These are phyloP conservation scores for Talaromyces amestolkiae DNA, from an alignment of 2,329 filamentous ascomycete genomes.

Conservation along the genomic window DNA sequence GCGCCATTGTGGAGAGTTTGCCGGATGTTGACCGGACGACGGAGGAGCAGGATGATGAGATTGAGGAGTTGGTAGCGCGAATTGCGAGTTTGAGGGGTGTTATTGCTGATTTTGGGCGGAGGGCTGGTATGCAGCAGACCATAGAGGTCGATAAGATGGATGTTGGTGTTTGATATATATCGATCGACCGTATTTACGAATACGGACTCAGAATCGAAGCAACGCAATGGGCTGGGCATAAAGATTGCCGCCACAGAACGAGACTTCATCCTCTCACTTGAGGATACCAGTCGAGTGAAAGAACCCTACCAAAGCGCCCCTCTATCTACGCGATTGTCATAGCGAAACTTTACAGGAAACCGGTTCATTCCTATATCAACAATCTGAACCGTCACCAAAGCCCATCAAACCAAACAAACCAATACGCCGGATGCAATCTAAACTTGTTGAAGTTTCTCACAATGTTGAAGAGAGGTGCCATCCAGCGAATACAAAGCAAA, in stretches of 20 bases:
- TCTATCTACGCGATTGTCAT: background rate
- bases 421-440: slow-evolving; percentile 8
- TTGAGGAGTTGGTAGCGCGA: slow-evolving; percentile 40
- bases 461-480: slow-evolving; percentile 19
- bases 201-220: background rate
- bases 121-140: slow-evolving; percentile 16
- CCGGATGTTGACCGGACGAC: slow-evolving; percentile 47
- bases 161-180: slow-evolving; percentile 5
- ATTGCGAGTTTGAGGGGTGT: slow-evolving; percentile 41
- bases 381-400: slow-evolving; percentile 3
- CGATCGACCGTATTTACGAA: background rate
- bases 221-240: background rate
- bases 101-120: slow-evolving; percentile 41
- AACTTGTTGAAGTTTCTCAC: slow-evolving; percentile 18
- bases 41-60: slow-evolving; percentile 46
- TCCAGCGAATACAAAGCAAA: slow-evolving; percentile 4
- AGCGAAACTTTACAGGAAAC: background rate
- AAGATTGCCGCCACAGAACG: background rate
- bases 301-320: background rate
- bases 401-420: background rate
- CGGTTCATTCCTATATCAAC: background rate
- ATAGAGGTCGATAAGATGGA: slow-evolving; percentile 27
- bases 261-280: background rate
- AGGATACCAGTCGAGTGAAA: background rate
- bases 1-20: slow-evolving; percentile 47